Percentiles rank a stretch among this genome's conserved stretches.
These are phyloP conservation scores for Chlorella sp. DNA, from an alignment of 139 green algal species.

Conservation along the genomic window DNA sequence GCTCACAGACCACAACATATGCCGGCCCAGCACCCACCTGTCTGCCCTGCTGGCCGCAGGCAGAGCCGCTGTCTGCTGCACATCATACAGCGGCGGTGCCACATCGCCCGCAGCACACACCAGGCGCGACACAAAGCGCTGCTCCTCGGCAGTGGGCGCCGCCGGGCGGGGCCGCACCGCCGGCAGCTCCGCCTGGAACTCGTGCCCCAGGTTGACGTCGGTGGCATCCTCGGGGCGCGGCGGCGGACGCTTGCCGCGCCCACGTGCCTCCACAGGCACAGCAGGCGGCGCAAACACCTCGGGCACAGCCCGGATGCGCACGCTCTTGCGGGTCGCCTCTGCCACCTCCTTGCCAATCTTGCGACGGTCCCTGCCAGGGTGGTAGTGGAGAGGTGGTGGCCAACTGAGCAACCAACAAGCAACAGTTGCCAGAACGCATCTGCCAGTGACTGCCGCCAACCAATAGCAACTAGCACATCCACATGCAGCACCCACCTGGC, in stretches of 20 bases:
- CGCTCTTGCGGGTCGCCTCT: slow-evolving; percentile 6
- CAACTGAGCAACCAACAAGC: too few relatives aligned
- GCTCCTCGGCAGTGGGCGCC: slow-evolving; percentile 12
- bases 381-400: not conserved
- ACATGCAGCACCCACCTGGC: slow-evolving; percentile 17
- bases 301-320: slow-evolving; percentile 1
- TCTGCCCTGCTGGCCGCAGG: not conserved
- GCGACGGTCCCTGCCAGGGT: slow-evolving; percentile 22
- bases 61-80: not conserved
- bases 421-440: too few relatives aligned
- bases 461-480: too few relatives aligned
- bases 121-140: not conserved
- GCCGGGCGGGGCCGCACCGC: not conserved
- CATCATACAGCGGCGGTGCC: not conserved
- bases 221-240: slow-evolving; percentile 26
- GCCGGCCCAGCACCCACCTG: not conserved
- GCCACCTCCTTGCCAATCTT: not conserved
- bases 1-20: too few relatives aligned
- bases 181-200: slow-evolving; percentile 31
- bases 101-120: not conserved
- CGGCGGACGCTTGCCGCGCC: not conserved
- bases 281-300: too few relatives aligned
- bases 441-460: too few relatives aligned
- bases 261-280: not conserved
- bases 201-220: slow-evolving; percentile 8